Percentiles rank a stretch among this genome's conserved stretches.
Evolutionary conservation across 148 eudicot species (phyloP).

Genomic region (Nepenthes mirabilis): DNA sequence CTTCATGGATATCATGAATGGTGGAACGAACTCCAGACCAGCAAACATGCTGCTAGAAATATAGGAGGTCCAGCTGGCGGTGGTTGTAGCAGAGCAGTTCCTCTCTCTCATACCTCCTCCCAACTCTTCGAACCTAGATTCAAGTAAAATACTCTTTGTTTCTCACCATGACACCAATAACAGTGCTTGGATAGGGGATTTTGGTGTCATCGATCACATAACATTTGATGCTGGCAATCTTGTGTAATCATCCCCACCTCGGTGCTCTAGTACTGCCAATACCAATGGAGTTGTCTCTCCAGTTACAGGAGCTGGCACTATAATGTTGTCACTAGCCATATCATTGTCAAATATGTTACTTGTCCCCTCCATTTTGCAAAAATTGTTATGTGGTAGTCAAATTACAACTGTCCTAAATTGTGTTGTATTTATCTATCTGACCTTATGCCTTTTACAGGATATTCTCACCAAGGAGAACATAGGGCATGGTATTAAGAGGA

Average conservation of each 20-base stretch:
- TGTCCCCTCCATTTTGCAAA: neutral
- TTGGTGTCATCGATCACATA: conserved; percentile 1
- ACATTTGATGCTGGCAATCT: neutral
- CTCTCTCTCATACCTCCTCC: neutral
- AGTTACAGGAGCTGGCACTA: neutral
- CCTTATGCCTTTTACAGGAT: neutral
- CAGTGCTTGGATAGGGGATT: neutral
- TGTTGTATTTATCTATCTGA: neutral
- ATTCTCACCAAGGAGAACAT: conserved; percentile 2
- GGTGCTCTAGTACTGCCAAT: neutral
- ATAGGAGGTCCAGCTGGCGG: no score
- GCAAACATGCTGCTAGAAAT: no score
- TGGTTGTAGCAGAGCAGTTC: no score
- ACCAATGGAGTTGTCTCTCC: neutral
- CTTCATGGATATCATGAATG: neutral
- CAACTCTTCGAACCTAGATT: neutral
- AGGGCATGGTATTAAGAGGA: neutral
- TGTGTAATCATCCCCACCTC: neutral
- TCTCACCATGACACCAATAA: neutral
- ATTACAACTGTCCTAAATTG: neutral
- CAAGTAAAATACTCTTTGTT: neutral
- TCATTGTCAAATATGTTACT: neutral
- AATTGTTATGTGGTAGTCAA: neutral
- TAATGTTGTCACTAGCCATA: neutral
- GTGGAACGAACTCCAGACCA: neutral